These are phyloP conservation scores for Durio zibethinus DNA, from an alignment of 345 rosid species.

Conservation along the genomic window DNA sequence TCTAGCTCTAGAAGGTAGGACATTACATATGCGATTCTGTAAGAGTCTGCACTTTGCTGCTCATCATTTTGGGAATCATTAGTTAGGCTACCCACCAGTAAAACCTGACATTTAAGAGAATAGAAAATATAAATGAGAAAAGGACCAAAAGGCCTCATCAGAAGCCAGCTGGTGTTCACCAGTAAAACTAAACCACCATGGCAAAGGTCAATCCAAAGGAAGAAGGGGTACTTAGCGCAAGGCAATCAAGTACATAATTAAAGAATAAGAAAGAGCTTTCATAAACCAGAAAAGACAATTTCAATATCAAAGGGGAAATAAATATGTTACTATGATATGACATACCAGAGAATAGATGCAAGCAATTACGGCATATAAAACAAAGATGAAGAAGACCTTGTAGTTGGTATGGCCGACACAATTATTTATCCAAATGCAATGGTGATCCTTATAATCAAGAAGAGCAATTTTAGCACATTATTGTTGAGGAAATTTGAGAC, in stretches of 20 bases:
- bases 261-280: not conserved
- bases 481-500: slow-evolving; percentile 18
- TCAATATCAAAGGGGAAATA: not conserved
- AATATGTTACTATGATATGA: not conserved
- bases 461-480: slow-evolving; percentile 31
- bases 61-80: slow-evolving; percentile 61
- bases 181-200: not conserved
- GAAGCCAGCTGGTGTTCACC: not conserved
- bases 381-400: slow-evolving; percentile 80
- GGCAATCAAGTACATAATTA: not conserved
- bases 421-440: slow-evolving; percentile 95
- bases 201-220: not conserved
- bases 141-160: not conserved
- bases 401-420: slow-evolving; percentile 95
- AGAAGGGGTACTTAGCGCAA: not conserved
- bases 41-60: slow-evolving; percentile 52
- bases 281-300: not conserved
- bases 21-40: slow-evolving; percentile 64
- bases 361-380: slow-evolving; percentile 65
- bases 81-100: slow-evolving; percentile 82
- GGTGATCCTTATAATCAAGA: slow-evolving; percentile 81
- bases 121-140: not conserved
- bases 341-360: slow-evolving; percentile 85
- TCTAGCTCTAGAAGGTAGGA: slow-evolving; percentile 18
- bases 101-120: slow-evolving; percentile 44